Conservation (phyloP, 208 protist species). For the Acanthamoeba sp. region DNA sequence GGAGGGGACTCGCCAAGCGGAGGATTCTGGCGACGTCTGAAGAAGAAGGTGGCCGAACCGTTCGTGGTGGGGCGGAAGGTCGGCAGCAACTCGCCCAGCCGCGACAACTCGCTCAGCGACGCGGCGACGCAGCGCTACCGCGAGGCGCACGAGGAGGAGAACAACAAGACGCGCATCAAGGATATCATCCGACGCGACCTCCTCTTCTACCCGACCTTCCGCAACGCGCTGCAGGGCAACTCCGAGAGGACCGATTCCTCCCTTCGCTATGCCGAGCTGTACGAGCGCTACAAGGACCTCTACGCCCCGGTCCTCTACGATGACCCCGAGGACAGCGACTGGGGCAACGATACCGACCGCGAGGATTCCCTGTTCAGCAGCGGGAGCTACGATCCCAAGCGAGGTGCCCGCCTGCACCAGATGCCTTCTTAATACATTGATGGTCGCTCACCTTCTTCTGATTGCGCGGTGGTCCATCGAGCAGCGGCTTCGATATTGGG, state of each 20-base stretch:
- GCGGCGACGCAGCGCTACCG: background rate
- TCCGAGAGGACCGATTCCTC: background rate
- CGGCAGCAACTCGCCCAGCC: conserved; percentile 48
- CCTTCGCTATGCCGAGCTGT: conserved; percentile 21
- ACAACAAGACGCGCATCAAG: conserved; percentile 56
- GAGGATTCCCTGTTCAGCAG: background rate
- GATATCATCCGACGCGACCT: conserved; percentile 67
- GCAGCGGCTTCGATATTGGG: background rate
- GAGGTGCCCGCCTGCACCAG: background rate
- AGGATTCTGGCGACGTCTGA: background rate
- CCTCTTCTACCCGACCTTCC: conserved; percentile 19
- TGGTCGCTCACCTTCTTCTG: background rate
- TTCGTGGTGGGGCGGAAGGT: background rate
- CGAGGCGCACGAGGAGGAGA: conserved; percentile 51
- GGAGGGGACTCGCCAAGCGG: background rate
- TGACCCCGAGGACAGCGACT: background rate
- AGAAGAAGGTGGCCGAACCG: conserved; percentile 31
- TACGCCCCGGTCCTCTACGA: conserved; percentile 38
- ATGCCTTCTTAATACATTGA: no score
- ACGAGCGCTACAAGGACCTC: conserved; percentile 50
- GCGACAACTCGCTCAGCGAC: background rate
- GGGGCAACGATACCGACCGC: background rate
- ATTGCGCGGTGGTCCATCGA: background rate
- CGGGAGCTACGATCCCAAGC: conserved; percentile 9
- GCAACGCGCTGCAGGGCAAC: conserved; percentile 44